Evolutionary conservation across 2,329 filamentous ascomycete genomes (phyloP).

Genomic region (Bipolaris bicolor): DNA sequence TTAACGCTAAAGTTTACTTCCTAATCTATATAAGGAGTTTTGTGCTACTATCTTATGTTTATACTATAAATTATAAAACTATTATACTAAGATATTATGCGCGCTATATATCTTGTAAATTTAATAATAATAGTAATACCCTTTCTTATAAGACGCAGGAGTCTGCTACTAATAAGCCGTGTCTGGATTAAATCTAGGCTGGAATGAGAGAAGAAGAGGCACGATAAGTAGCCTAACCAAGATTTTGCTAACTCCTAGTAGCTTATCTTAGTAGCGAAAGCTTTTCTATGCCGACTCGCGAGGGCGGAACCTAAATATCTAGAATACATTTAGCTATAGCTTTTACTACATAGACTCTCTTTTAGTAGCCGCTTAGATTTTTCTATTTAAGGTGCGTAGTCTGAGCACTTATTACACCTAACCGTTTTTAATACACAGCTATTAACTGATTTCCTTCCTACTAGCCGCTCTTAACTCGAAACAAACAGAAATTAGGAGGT

Average conservation of each 20-base stretch:
- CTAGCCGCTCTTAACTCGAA: constrained; percentile 2
- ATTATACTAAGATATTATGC: constrained; percentile 8
- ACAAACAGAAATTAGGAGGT: not conserved
- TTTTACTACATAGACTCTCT: constrained; percentile 16
- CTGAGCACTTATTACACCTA: constrained; percentile 5
- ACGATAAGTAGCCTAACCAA: constrained; percentile 5
- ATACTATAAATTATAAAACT: constrained; percentile 1
- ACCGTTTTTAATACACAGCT: constrained; percentile 6
- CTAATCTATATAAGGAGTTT: too few species aligned
- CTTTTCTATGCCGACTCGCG: constrained; percentile 12
- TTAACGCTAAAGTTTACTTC: too few species aligned
- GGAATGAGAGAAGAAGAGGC: constrained; percentile 15
- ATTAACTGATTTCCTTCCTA: constrained; percentile 2
- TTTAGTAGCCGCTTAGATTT: constrained; percentile 6
- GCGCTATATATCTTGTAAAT: constrained; percentile 9
- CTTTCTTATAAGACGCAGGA: constrained; percentile 7
- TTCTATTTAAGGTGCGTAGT: constrained; percentile 5
- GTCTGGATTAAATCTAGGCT: constrained; percentile 6
- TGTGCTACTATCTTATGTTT: constrained; percentile 3
- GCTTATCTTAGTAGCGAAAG: constrained; percentile 13
- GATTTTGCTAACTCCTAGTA: constrained; percentile 12
- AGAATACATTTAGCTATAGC: constrained; percentile 12
- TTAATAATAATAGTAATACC: constrained; percentile 5
- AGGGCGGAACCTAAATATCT: constrained; percentile 11
- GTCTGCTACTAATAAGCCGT: constrained; percentile 1